Evolutionary conservation across 2,329 filamentous ascomycete species (phyloP).

Genomic region (Stagonosporopsis vannaccii): DNA sequence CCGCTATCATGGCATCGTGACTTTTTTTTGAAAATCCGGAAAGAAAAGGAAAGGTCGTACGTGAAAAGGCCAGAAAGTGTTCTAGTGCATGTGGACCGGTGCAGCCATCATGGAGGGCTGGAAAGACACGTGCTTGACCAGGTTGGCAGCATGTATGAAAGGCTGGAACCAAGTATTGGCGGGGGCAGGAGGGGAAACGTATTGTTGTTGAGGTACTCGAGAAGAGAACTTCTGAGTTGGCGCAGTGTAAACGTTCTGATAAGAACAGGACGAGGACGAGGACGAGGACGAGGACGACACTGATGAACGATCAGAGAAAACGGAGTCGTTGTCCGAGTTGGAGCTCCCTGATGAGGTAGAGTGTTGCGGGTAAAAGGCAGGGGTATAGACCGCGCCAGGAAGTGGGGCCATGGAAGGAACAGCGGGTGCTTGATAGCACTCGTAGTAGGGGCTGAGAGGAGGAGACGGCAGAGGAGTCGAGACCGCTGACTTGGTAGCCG

Average conservation of each 20-base stretch:
- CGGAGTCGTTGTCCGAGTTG: constrained; percentile 50
- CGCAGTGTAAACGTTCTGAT: constrained; percentile 38
- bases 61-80: constrained; percentile 18
- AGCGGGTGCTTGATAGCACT: constrained; percentile 38
- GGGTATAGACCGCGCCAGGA: constrained; percentile 40
- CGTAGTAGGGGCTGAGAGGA: constrained; percentile 51
- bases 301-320: constrained; percentile 51
- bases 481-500: constrained; percentile 55
- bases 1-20: constrained; percentile 49
- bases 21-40: constrained; percentile 46
- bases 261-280: constrained; percentile 47
- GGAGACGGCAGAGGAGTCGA: constrained; percentile 54
- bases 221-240: constrained; percentile 38
- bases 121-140: constrained; percentile 52
- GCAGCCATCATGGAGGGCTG: constrained; percentile 48
- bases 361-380: constrained; percentile 38
- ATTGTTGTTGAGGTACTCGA: constrained; percentile 42
- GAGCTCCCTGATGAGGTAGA: constrained; percentile 49
- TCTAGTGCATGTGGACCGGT: constrained; percentile 49
- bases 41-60: constrained; percentile 43
- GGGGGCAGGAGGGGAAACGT: constrained; percentile 46
- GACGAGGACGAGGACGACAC: constrained; percentile 47
- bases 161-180: constrained; percentile 51
- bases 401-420: constrained; percentile 44
- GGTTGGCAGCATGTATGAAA: constrained; percentile 50